phyloP scores from a whole-genome alignment of 1,284 basidiomycete species.

The Ganoderma boninense region DNA sequence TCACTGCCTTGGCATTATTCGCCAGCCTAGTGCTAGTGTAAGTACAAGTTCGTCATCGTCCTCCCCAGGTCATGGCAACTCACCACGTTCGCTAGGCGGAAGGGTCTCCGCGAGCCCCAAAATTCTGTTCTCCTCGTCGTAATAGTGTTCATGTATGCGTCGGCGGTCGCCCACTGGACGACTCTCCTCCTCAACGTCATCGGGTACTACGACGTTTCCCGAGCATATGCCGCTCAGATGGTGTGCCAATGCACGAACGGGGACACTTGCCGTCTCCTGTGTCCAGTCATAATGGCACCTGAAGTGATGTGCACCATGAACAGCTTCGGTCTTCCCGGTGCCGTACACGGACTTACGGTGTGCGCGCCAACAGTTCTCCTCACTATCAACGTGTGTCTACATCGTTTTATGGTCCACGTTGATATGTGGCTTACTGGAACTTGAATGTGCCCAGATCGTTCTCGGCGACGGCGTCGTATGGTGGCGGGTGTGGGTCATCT shows the following conservation, averaged over 20 bases:
- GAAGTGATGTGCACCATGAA: not conserved
- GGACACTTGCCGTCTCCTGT: not conserved
- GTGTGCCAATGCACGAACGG: not conserved
- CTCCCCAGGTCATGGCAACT: too few relatives aligned
- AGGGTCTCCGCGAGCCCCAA: not conserved
- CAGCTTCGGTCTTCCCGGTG: slow-evolving; percentile 2
- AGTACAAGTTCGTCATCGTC: not conserved
- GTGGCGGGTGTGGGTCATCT: slow-evolving; percentile 18
- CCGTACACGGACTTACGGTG: not conserved
- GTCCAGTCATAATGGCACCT: not conserved
- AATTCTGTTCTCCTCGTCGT: not conserved
- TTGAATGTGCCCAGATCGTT: not conserved
- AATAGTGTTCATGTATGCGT: slow-evolving; percentile 10
- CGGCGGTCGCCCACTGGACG: slow-evolving; percentile 1
- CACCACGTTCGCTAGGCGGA: not conserved
- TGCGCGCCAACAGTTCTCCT: slow-evolving; percentile 7
- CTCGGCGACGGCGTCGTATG: slow-evolving; percentile 9
- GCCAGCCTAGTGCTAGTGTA: not conserved
- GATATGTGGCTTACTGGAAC: too few relatives aligned
- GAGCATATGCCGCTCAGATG: not conserved
- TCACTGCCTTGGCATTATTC: slow-evolving; percentile 5
- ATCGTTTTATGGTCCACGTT: too few relatives aligned
- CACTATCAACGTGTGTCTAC: too few relatives aligned
- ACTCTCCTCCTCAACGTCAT: slow-evolving; percentile 9
- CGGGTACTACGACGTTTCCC: slow-evolving; percentile 5